phyloP scores from a whole-genome alignment of 768 basidiomycete genomes.

The Suillus clintonianus region DNA sequence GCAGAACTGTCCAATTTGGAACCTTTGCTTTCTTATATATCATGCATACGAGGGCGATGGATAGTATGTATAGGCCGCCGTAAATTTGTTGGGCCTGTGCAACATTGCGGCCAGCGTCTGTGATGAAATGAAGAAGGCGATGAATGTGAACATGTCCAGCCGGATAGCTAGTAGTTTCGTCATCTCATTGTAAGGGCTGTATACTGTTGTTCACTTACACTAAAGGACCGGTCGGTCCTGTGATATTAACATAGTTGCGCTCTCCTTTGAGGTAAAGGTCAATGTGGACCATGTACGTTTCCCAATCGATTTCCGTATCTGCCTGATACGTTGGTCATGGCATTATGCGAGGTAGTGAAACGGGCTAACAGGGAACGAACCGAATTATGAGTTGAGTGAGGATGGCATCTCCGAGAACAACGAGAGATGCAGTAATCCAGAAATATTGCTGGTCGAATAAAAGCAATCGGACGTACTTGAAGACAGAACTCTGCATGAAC shows the following conservation, averaged over 20 bases:
- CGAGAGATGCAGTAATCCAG: constrained; percentile 62
- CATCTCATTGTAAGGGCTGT: neutral
- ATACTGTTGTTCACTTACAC: constrained; percentile 54
- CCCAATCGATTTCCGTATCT: constrained; percentile 99
- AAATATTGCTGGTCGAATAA: constrained; percentile 63
- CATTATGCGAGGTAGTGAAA: constrained; percentile 8
- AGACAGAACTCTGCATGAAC: neutral
- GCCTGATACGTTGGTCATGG: constrained; percentile 22
- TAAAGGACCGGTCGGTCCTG: constrained; percentile 89
- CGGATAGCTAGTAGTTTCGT: constrained; percentile 68
- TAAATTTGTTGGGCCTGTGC: constrained; percentile 77
- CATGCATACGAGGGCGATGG: constrained; percentile 61
- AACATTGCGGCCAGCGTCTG: constrained; percentile 61
- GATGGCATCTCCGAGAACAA: constrained; percentile 72
- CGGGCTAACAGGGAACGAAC: constrained; percentile 76
- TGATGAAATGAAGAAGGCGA: constrained; percentile 63
- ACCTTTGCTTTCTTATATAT: constrained; percentile 66
- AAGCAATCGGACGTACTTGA: constrained; percentile 14
- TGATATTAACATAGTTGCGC: constrained; percentile 76
- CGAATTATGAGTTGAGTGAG: constrained; percentile 81
- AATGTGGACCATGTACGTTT: constrained; percentile 92
- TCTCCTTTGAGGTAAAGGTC: constrained; percentile 79
- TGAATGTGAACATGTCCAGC: constrained; percentile 91
- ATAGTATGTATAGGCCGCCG: constrained; percentile 67
- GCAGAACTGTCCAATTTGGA: constrained; percentile 71